Evolutionary conservation across 106 monocot genomes (phyloP).

Genomic region (Posidonia australis): DNA sequence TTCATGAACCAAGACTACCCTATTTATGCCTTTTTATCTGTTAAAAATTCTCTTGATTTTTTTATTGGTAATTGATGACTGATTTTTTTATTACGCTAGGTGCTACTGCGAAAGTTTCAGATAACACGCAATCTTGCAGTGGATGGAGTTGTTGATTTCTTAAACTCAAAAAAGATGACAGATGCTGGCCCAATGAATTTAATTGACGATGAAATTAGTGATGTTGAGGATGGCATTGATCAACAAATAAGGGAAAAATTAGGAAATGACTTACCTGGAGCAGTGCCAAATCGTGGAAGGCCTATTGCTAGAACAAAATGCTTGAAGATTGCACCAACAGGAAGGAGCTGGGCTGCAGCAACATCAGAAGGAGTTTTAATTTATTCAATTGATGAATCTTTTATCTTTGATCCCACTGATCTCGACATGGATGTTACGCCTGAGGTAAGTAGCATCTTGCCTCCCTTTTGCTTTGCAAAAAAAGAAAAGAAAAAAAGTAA

Average conservation of each 20-base stretch:
- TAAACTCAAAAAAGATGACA: constrained; percentile 94
- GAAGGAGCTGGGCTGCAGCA: constrained; percentile 94
- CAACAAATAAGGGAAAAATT: constrained; percentile 41
- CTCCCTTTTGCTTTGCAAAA: too few species aligned
- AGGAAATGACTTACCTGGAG: constrained; percentile 67
- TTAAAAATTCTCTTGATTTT: not conserved
- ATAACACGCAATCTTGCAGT: constrained; percentile 76
- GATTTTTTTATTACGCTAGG: constrained; percentile 32
- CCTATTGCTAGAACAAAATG: constrained; percentile 76
- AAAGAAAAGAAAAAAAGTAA: too few species aligned
- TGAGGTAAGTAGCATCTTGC: too few species aligned
- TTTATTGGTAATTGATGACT: not conserved
- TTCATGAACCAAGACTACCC: too few species aligned
- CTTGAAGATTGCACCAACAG: constrained; percentile 85
- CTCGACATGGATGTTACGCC: constrained; percentile 92
- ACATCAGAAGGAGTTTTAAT: constrained; percentile 93
- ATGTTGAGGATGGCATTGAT: constrained; percentile 71
- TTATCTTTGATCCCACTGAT: constrained; percentile 96
- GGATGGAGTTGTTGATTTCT: constrained; percentile 93
- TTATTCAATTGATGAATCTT: constrained; percentile 83
- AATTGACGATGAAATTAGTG: constrained; percentile 82
- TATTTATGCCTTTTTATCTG: not conserved
- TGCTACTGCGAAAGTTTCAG: constrained; percentile 82
- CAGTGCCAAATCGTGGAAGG: constrained; percentile 57
- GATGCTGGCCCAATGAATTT: constrained; percentile 89